phyloP scores from a whole-genome alignment of 2,329 filamentous ascomycete genomes.

The Akanthomyces uredinophilus region DNA sequence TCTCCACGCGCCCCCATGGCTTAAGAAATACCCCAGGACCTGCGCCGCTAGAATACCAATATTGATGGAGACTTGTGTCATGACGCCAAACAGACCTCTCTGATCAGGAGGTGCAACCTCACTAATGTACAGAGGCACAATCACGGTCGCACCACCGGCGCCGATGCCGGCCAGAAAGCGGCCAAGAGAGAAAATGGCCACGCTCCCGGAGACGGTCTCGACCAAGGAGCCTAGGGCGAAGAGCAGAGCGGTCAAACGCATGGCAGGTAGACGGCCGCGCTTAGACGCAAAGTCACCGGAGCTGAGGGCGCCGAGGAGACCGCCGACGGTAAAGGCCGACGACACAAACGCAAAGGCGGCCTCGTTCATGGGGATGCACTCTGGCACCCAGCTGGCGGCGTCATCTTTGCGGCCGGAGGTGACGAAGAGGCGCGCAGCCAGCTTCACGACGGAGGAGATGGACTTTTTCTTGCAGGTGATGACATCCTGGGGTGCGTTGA shows the following conservation, averaged over 20 bases:
- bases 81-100: slow-evolving; percentile 72
- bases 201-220: slow-evolving; percentile 65
- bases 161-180: slow-evolving; percentile 77
- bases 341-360: slow-evolving; percentile 80
- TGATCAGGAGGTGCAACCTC: slow-evolving; percentile 75
- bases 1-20: slow-evolving; percentile 73
- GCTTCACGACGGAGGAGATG: slow-evolving; percentile 27
- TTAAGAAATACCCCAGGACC: slow-evolving; percentile 80
- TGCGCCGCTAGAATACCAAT: slow-evolving; percentile 82
- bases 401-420: not conserved
- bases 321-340: slow-evolving; percentile 87
- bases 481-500: slow-evolving; percentile 92
- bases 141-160: slow-evolving; percentile 83
- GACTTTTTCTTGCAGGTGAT: slow-evolving; percentile 71
- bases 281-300: slow-evolving; percentile 74
- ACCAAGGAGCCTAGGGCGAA: slow-evolving; percentile 71
- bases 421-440: slow-evolving; percentile 18
- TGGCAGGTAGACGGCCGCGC: slow-evolving; percentile 68
- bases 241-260: slow-evolving; percentile 71
- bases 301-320: slow-evolving; percentile 73
- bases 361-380: slow-evolving; percentile 85
- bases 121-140: slow-evolving; percentile 90
- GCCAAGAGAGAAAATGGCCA: slow-evolving; percentile 65
- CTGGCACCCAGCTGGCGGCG: slow-evolving; percentile 42
- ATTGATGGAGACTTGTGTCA: slow-evolving; percentile 93